Percentiles rank a stretch among this genome's conserved stretches.
Conservation (phyloP, 2,329 filamentous ascomycete genomes). For the Lasiodiplodia sp. region DNA sequence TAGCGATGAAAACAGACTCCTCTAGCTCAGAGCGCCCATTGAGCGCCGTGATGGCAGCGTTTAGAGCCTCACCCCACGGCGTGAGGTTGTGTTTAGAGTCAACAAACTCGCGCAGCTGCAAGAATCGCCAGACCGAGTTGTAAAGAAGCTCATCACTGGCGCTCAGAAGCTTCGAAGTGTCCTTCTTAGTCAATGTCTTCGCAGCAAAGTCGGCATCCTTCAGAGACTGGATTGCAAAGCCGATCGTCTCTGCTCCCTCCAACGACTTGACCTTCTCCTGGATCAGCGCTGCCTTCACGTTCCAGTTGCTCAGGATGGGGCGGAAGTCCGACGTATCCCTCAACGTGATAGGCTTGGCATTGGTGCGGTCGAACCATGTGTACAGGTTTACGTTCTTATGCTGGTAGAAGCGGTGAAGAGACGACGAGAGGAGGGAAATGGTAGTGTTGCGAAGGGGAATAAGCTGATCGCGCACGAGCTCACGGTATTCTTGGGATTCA, state of each 20-base stretch:
- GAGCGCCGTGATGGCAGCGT: constrained; percentile 71
- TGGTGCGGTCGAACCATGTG: constrained; percentile 72
- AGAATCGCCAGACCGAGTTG: constrained; percentile 85
- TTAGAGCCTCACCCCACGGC: constrained; percentile 81
- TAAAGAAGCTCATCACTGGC: constrained; percentile 76
- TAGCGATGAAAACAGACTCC: constrained; percentile 81
- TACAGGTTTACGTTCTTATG: constrained; percentile 79
- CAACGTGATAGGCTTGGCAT: constrained; percentile 69
- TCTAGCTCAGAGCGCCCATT: constrained; percentile 67
- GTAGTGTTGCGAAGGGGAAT: constrained; percentile 77
- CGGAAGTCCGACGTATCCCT: constrained; percentile 62
- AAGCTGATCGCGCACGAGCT: constrained; percentile 77
- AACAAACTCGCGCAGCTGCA: constrained; percentile 87
- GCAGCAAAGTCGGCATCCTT: constrained; percentile 73
- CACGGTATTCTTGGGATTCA: constrained; percentile 79
- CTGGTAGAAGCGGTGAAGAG: constrained; percentile 82
- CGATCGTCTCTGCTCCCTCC: constrained; percentile 49
- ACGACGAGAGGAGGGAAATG: constrained; percentile 78
- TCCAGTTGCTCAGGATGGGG: constrained; percentile 70
- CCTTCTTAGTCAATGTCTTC: constrained; percentile 69
- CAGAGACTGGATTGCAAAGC: constrained; percentile 64
- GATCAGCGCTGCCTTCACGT: constrained; percentile 68
- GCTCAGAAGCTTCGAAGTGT: constrained; percentile 54
- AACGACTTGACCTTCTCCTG: constrained; percentile 48
- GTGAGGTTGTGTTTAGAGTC: constrained; percentile 81